A percentile compares a stretch with the other conserved stretches of the same genome.
These are phyloP conservation scores for Marasmius sp. DNA, from an alignment of 1,284 basidiomycete species.

Conservation along the genomic window DNA sequence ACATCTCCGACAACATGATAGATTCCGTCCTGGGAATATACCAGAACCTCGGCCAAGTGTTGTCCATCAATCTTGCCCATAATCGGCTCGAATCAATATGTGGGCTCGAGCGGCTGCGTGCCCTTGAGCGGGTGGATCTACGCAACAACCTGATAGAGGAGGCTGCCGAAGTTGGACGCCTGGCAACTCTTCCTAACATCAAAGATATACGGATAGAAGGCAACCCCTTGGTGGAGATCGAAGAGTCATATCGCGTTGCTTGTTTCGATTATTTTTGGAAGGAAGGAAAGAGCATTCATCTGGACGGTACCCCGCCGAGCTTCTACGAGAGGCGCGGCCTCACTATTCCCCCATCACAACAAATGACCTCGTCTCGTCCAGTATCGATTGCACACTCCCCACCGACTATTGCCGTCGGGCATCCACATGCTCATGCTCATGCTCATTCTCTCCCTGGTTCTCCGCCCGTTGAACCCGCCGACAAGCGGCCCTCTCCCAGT, in stretches of 20 bases:
- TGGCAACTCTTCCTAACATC: conserved; percentile 80
- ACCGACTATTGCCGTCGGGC: conserved; percentile 57
- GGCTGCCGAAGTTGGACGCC: conserved; percentile 80
- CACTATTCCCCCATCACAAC: conserved; percentile 44
- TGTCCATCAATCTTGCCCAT: conserved; percentile 73
- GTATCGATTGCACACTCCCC: conserved; percentile 54
- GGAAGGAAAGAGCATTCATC: conserved; percentile 69
- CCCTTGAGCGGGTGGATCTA: conserved; percentile 86
- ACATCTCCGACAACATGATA: conserved; percentile 94
- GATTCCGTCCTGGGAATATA: conserved; percentile 92
- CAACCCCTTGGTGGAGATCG: conserved; percentile 75
- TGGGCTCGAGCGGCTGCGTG: conserved; percentile 85
- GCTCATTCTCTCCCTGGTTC: conserved; percentile 27
- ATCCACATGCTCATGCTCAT: conserved; percentile 34
- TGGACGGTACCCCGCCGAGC: conserved; percentile 77
- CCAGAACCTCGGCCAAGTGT: conserved; percentile 75
- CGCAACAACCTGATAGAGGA: conserved; percentile 83
- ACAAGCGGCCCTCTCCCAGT: conserved; percentile 26
- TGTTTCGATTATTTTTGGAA: conserved; percentile 84
- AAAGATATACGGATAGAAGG: conserved; percentile 77
- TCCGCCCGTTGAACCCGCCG: conserved; percentile 14
- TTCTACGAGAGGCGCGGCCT: conserved; percentile 78
- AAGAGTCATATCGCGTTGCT: conserved; percentile 72
- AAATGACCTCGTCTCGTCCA: conserved; percentile 51
- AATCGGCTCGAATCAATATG: conserved; percentile 94